phyloP scores from a whole-genome alignment of 257 asterid genomes.

The Ocimum tenuiflorum region DNA sequence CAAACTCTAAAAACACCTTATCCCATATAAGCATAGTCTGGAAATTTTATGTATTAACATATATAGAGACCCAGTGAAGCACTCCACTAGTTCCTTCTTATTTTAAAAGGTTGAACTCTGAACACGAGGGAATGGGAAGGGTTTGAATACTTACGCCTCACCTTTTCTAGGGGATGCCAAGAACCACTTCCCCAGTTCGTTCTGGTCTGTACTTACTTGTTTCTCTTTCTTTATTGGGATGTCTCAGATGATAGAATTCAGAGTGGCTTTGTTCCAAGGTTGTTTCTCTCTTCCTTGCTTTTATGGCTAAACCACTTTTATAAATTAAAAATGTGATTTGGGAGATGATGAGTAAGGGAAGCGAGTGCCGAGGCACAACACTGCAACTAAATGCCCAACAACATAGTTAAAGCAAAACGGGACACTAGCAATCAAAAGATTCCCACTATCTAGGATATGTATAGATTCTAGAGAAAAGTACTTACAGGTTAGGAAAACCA shows the following conservation, averaged over 20 bases:
- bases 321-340: no score
- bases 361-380: no score
- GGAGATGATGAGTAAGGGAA: no score
- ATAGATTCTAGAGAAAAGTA: background rate
- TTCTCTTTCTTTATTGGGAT: background rate
- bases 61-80: background rate
- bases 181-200: background rate
- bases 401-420: no score
- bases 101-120: background rate
- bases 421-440: no score
- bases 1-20: background rate
- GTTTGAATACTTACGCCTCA: background rate
- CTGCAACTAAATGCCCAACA: no score
- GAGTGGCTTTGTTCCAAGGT: background rate
- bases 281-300: background rate
- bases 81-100: background rate
- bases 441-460: no score
- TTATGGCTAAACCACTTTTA: no score
- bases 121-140: background rate
- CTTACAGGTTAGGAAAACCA: conserved; percentile 1
- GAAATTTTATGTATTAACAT: background rate
- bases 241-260: background rate
- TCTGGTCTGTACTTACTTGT: background rate
- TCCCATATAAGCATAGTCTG: background rate
- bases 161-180: background rate